A percentile compares a stretch with the other conserved stretches of the same genome.
phyloP scores from a whole-genome alignment of 805 yeast species.

The Metschnikowia bowlesiae region DNA sequence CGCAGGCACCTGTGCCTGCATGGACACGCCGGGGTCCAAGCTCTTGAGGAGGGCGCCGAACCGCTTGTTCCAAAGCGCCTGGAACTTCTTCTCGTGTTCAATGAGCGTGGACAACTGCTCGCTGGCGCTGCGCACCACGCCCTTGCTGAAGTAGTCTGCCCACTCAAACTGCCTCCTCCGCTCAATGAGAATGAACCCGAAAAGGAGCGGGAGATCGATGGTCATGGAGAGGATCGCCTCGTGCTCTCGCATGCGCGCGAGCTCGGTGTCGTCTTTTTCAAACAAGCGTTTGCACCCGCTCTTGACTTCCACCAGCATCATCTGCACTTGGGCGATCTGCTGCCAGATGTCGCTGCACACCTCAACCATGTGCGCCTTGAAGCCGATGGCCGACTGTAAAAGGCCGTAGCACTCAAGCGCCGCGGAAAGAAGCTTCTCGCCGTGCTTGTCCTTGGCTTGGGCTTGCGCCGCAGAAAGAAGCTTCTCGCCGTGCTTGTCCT shows the following conservation, averaged over 20 bases:
- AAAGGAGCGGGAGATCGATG: conserved; percentile 64
- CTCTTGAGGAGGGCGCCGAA: conserved; percentile 44
- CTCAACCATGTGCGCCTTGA: conserved; percentile 23
- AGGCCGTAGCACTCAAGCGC: conserved; percentile 24
- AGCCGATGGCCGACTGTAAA: conserved; percentile 29
- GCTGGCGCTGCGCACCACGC: conserved; percentile 41
- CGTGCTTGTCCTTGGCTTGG: neutral
- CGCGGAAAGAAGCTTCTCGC: neutral
- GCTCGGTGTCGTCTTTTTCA: neutral
- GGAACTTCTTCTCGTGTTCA: conserved; percentile 51
- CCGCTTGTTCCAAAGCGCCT: conserved; percentile 60
- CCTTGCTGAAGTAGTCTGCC: conserved; percentile 41
- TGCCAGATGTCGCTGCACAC: conserved; percentile 26
- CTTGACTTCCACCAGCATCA: conserved; percentile 33
- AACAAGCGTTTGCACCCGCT: conserved; percentile 22
- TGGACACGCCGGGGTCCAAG: conserved; percentile 13
- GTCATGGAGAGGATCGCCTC: conserved; percentile 43
- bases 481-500: neutral
- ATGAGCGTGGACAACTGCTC: conserved; percentile 56
- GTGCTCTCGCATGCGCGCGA: conserved; percentile 21
- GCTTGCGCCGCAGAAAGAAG: too few relatives aligned
- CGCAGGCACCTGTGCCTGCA: conserved; percentile 21
- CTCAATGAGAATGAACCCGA: conserved; percentile 67
- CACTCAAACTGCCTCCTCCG: conserved; percentile 56
- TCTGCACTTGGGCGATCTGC: conserved; percentile 33